Conservation (phyloP, 176 grass and related monocot species). For the Oryza glumipatula region DNA sequence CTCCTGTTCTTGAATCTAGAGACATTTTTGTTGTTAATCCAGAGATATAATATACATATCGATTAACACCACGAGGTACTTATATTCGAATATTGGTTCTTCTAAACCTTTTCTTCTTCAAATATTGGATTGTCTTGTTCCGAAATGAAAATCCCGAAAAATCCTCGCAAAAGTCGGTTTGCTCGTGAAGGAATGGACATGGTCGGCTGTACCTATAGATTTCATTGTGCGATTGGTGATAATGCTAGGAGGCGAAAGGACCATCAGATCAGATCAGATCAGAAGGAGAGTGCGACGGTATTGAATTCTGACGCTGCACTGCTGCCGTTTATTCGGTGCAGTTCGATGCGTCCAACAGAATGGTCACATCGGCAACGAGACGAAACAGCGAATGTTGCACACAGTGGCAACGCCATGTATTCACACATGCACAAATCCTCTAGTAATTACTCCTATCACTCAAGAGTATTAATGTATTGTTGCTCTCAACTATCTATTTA, state of each 20-base stretch:
- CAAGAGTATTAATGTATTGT: neutral
- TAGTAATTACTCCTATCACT: neutral
- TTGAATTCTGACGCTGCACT: neutral
- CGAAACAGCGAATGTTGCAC: neutral
- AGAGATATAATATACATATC: neutral
- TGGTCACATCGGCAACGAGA: neutral
- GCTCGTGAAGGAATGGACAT: neutral
- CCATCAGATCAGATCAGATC: neutral
- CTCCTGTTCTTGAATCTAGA: neutral
- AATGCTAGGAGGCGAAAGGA: slow-evolving; percentile 1
- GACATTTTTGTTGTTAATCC: neutral
- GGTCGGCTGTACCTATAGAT: neutral
- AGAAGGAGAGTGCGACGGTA: neutral
- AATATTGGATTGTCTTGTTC: neutral
- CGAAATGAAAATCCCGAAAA: neutral
- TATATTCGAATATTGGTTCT: neutral
- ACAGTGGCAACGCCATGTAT: neutral
- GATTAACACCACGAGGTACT: neutral
- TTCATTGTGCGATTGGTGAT: neutral
- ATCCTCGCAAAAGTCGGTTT: neutral
- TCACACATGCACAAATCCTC: neutral
- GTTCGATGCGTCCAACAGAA: slow-evolving; percentile 4
- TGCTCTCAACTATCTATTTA: neutral
- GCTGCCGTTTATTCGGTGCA: neutral
- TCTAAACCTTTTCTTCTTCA: neutral